A percentile compares a stretch with the other conserved stretches of the same genome.
Evolutionary conservation across 2,329 filamentous ascomycete species (phyloP).

Genomic region (Ceratocystis lukuohia): DNA sequence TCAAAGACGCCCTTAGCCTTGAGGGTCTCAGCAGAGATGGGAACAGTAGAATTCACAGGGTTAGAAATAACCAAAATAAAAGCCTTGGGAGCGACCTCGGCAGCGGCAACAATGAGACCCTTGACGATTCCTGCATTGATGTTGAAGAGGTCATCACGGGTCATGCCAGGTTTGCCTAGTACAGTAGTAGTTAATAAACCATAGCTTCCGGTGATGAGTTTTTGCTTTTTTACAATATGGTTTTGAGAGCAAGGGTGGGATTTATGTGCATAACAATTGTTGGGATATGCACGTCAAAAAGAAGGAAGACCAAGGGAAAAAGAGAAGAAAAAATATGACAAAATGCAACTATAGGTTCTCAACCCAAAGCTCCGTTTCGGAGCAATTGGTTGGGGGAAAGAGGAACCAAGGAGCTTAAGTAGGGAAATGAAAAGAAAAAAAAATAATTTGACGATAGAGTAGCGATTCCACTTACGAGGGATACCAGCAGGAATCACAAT

Average conservation of each 20-base stretch:
- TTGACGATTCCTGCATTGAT: slow-evolving; percentile 98
- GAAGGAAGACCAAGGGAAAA: slow-evolving; percentile 5
- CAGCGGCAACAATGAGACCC: slow-evolving; percentile 76
- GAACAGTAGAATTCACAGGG: slow-evolving; percentile 97
- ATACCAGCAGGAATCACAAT: slow-evolving; percentile 96
- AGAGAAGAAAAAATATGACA: neutral
- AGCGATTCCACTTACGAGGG: slow-evolving; percentile 56
- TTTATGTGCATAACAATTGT: neutral
- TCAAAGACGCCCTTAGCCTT: slow-evolving; percentile 90
- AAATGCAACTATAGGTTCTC: neutral
- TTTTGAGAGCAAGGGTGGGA: neutral
- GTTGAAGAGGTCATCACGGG: slow-evolving; percentile 98
- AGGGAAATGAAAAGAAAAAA: neutral
- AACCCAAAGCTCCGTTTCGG: slow-evolving; percentile 5
- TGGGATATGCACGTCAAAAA: slow-evolving; percentile 9
- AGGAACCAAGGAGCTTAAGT: neutral
- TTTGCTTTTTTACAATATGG: neutral
- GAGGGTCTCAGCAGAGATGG: slow-evolving; percentile 91
- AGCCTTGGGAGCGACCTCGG: slow-evolving; percentile 81
- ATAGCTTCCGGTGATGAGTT: neutral
- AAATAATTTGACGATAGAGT: neutral
- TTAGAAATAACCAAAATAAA: slow-evolving; percentile 97
- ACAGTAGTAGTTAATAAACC: slow-evolving; percentile 22
- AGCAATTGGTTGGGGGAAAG: slow-evolving; percentile 12
- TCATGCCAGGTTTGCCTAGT: slow-evolving; percentile 96